These are phyloP conservation scores for Schizosaccharomyces cryophilus DNA, from an alignment of 805 yeast species.

Conservation along the genomic window DNA sequence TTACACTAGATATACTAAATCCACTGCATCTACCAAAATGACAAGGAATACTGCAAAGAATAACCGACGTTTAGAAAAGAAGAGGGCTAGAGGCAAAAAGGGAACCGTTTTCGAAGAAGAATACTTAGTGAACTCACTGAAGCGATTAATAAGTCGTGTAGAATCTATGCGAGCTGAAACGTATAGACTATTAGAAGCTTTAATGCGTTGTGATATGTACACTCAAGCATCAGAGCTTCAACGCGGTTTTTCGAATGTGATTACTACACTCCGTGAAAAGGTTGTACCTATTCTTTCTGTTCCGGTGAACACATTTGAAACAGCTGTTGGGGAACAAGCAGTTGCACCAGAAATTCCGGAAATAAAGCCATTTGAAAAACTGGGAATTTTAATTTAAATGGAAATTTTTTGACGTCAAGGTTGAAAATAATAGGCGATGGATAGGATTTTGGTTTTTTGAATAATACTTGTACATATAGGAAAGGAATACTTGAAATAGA, in stretches of 20 bases:
- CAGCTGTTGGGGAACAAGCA: not conserved
- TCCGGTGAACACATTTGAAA: not conserved
- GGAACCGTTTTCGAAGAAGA: conserved; percentile 96
- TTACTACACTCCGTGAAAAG: conserved; percentile 5
- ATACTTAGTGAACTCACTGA: conserved; percentile 65
- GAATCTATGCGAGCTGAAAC: conserved; percentile 56
- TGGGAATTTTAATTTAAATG: not conserved
- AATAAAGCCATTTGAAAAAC: not conserved
- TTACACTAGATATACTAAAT: conserved; percentile 78
- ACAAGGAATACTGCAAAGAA: conserved; percentile 81
- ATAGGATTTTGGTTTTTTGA: too few relatives aligned
- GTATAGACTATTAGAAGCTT: conserved; percentile 41
- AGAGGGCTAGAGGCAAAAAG: conserved; percentile 88
- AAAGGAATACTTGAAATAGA: too few relatives aligned
- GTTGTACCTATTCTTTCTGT: not conserved
- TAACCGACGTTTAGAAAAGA: conserved; percentile 82
- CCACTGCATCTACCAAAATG: conserved; percentile 92
- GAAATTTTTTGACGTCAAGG: not conserved
- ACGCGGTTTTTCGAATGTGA: conserved; percentile 20
- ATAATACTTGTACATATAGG: too few relatives aligned
- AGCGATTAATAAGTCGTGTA: conserved; percentile 65
- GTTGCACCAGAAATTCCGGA: not conserved
- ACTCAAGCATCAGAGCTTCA: conserved; percentile 71
- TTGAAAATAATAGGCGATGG: not conserved
- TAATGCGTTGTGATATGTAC: conserved; percentile 43